Percentiles rank a stretch among this genome's conserved stretches.
phyloP scores from a whole-genome alignment of 805 yeast genomes.

The Saccharomycopsis babjevae region DNA sequence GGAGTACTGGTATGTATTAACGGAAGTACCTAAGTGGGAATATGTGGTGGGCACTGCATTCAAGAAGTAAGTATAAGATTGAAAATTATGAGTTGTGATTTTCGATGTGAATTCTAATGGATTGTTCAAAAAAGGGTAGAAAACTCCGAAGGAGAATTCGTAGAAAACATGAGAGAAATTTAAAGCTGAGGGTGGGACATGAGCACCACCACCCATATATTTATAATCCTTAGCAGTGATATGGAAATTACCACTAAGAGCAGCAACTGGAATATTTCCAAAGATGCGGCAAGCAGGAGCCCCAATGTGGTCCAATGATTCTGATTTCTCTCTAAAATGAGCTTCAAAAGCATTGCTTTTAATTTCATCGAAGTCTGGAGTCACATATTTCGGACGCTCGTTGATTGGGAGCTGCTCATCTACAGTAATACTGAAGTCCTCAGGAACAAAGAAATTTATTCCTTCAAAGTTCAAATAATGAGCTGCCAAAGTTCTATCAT shows the following conservation, averaged over 20 bases:
- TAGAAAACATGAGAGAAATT: slow-evolving; percentile 78
- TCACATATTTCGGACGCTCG: slow-evolving; percentile 18
- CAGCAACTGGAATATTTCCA: slow-evolving; percentile 76
- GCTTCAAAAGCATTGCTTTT: slow-evolving; percentile 59
- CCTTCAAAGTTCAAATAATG: slow-evolving; percentile 70
- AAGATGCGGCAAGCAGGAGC: slow-evolving; percentile 79
- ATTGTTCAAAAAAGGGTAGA: slow-evolving; percentile 75
- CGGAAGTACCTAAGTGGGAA: slow-evolving; percentile 53
- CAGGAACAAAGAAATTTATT: slow-evolving; percentile 44
- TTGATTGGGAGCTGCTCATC: slow-evolving; percentile 27
- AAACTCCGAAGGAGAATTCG: slow-evolving; percentile 86
- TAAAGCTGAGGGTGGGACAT: slow-evolving; percentile 38
- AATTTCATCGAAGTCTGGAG: slow-evolving; percentile 59
- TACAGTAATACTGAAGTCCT: slow-evolving; percentile 33
- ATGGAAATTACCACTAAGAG: slow-evolving; percentile 77
- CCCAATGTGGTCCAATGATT: slow-evolving; percentile 30
- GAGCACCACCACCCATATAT: slow-evolving; percentile 37
- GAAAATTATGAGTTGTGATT: slow-evolving; percentile 36
- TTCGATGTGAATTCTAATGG: slow-evolving; percentile 77
- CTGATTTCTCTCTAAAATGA: slow-evolving; percentile 43
- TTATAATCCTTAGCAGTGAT: slow-evolving; percentile 72
- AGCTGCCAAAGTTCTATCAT: slow-evolving; percentile 68
- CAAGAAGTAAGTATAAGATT: slow-evolving; percentile 53
- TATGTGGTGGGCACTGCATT: slow-evolving; percentile 80
- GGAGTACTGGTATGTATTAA: slow-evolving; percentile 84